Percentiles rank a stretch among this genome's conserved stretches.
Evolutionary conservation across 805 yeast species (phyloP).

Genomic region (Torulaspora gathmanii): DNA sequence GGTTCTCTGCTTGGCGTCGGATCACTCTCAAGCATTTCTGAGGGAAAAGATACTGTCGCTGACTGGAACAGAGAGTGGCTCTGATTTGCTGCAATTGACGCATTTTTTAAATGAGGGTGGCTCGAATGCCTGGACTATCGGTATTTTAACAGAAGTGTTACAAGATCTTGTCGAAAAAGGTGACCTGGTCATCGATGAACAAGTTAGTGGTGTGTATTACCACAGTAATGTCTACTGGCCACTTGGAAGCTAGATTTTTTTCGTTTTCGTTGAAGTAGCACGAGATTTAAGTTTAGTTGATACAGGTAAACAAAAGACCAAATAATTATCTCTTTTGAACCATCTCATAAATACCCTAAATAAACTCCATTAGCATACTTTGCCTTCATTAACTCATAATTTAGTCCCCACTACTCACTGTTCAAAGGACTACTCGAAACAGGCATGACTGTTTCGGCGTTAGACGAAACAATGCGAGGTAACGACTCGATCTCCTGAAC

Average conservation of each 20-base stretch:
- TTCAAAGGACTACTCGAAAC: slow-evolving; percentile 18
- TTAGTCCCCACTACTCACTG: slow-evolving; percentile 1
- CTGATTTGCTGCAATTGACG: slow-evolving; percentile 28
- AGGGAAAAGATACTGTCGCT: slow-evolving; percentile 27
- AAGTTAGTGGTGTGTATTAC: slow-evolving; percentile 60
- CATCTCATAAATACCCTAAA: neutral
- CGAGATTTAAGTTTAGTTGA: neutral
- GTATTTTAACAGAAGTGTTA: slow-evolving; percentile 61
- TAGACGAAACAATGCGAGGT: slow-evolving; percentile 50
- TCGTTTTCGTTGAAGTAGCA: too few relatives aligned
- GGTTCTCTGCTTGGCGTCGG: slow-evolving; percentile 34
- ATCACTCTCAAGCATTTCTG: slow-evolving; percentile 31
- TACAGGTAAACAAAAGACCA: neutral
- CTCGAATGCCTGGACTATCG: slow-evolving; percentile 58
- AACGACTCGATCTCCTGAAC: slow-evolving; percentile 65
- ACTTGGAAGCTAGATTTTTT: neutral
- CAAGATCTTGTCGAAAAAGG: slow-evolving; percentile 55
- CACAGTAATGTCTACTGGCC: slow-evolving; percentile 45
- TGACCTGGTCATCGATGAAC: slow-evolving; percentile 59
- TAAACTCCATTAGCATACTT: neutral
- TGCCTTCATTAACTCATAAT: neutral
- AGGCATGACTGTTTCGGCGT: slow-evolving; percentile 10
- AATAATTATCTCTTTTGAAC: neutral
- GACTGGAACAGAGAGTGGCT: slow-evolving; percentile 27
- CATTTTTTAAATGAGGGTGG: slow-evolving; percentile 27